phyloP scores from a whole-genome alignment of 75 land plant genomes.

The Chamaecyparis obtusa region DNA sequence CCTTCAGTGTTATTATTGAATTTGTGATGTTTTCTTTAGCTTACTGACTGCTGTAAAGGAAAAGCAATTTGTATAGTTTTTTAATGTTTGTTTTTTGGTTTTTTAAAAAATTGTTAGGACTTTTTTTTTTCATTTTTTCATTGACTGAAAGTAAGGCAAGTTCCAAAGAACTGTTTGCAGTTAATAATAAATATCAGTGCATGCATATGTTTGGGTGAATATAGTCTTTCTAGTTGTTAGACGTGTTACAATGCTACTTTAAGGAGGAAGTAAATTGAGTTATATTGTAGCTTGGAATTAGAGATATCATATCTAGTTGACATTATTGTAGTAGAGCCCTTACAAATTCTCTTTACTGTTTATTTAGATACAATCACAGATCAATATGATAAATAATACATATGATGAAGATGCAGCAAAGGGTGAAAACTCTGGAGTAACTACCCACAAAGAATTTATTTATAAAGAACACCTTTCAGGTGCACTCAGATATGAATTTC shows the following conservation, averaged over 20 bases:
- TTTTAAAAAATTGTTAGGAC: background rate
- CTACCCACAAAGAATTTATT: background rate
- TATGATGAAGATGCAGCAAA: slow-evolving; percentile 5
- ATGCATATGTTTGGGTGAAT: background rate
- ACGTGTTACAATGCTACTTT: background rate
- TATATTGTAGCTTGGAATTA: background rate
- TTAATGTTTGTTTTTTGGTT: background rate
- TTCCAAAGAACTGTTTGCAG: background rate
- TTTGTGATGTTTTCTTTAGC: background rate
- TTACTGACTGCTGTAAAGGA: background rate
- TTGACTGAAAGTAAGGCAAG: background rate
- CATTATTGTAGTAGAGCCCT: background rate
- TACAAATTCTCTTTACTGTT: background rate
- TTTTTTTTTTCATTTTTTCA: no score
- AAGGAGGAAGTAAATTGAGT: background rate
- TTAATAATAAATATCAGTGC: background rate
- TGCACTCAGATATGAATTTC: background rate
- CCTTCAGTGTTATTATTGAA: background rate
- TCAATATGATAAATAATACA: slow-evolving; percentile 1
- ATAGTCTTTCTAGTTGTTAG: background rate
- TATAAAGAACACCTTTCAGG: slow-evolving; percentile 22
- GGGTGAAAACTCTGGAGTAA: background rate
- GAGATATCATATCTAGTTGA: background rate
- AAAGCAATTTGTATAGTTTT: background rate
- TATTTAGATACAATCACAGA: slow-evolving; percentile 7